phyloP scores from a whole-genome alignment of 108 stramenopile species.

The Fistulifera solaris region DNA sequence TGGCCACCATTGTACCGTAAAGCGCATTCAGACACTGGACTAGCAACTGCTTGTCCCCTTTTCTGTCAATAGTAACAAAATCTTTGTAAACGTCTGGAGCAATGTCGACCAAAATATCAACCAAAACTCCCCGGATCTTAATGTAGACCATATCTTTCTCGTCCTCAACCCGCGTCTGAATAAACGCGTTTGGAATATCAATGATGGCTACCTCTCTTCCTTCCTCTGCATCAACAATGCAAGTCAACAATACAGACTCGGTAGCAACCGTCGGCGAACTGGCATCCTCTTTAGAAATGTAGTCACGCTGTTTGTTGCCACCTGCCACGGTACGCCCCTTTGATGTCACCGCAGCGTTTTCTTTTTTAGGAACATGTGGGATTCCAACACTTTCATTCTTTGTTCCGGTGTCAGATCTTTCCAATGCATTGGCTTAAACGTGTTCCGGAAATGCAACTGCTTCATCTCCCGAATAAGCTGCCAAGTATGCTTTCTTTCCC shows the following conservation, averaged over 20 bases:
- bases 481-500: too few relatives aligned
- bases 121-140: slow-evolving; percentile 14
- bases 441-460: neutral
- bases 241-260: slow-evolving; percentile 20
- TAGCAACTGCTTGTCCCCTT: slow-evolving; percentile 19
- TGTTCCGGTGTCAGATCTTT: slow-evolving; percentile 12
- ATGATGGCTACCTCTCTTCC: slow-evolving; percentile 24
- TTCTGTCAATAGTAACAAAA: slow-evolving; percentile 14
- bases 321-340: slow-evolving; percentile 23
- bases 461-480: slow-evolving; percentile 9
- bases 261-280: slow-evolving; percentile 28
- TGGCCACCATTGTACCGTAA: slow-evolving; percentile 25
- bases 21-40: slow-evolving; percentile 17
- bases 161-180: slow-evolving; percentile 31
- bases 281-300: slow-evolving; percentile 20
- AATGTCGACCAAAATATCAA: slow-evolving; percentile 13
- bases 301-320: slow-evolving; percentile 26
- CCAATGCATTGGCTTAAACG: too few relatives aligned
- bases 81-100: slow-evolving; percentile 9
- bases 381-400: neutral
- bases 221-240: slow-evolving; percentile 23
- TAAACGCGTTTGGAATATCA: slow-evolving; percentile 40
- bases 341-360: slow-evolving; percentile 18
- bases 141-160: slow-evolving; percentile 7
- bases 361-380: slow-evolving; percentile 13